Percentiles rank a stretch among this genome's conserved stretches.
phyloP scores from a whole-genome alignment of 768 basidiomycete species.

The Russula emetica region DNA sequence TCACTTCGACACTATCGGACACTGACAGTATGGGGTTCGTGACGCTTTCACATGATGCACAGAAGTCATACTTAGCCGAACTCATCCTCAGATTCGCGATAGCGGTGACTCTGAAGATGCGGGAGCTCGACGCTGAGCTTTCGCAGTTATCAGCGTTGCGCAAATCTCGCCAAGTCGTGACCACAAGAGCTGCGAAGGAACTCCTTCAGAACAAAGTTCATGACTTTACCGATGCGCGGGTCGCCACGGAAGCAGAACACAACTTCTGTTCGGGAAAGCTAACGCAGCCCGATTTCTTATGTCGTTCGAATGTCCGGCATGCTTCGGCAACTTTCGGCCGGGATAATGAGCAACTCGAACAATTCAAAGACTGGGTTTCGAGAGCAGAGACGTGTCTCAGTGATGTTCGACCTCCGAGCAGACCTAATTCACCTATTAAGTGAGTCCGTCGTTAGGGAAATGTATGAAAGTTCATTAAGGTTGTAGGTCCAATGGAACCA shows the following conservation, averaged over 20 bases:
- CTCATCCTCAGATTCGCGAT: conserved; percentile 4
- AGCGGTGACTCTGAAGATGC: conserved; percentile 4
- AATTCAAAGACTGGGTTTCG: conserved; percentile 9
- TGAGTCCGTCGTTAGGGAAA: neutral
- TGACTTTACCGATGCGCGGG: neutral
- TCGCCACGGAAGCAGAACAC: neutral
- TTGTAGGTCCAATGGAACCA: neutral
- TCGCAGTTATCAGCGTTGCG: conserved; percentile 9
- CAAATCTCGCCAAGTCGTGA: conserved; percentile 8
- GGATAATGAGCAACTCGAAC: conserved; percentile 3
- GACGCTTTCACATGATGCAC: neutral
- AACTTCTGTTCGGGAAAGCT: neutral
- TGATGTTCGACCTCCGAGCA: neutral
- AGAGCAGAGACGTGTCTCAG: conserved; percentile 3
- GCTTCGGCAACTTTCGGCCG: neutral
- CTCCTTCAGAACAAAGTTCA: conserved; percentile 10
- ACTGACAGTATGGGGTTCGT: conserved; percentile 11
- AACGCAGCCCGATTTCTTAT: neutral
- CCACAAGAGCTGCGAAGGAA: conserved; percentile 11
- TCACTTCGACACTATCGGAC: neutral
- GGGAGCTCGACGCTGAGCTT: conserved; percentile 7
- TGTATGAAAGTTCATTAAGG: neutral
- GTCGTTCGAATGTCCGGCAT: neutral
- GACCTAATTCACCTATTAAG: neutral
- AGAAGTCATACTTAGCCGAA: conserved; percentile 3